Percentiles rank a stretch among this genome's conserved stretches.
These are phyloP conservation scores for Salmacisia buchloeana DNA, from an alignment of 1,284 basidiomycete species.

Conservation along the genomic window DNA sequence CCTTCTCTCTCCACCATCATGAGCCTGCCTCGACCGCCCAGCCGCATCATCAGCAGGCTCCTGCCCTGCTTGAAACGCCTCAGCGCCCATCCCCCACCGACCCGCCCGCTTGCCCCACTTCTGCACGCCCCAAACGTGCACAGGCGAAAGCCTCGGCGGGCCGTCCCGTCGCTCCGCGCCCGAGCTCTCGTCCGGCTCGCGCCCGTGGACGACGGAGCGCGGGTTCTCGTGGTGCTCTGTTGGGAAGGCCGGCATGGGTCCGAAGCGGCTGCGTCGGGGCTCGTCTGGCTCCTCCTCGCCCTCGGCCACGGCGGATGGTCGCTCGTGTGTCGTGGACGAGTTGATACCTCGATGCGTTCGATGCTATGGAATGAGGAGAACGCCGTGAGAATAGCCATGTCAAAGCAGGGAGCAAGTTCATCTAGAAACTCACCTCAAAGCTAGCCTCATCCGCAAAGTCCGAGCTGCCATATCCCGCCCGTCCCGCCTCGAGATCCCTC, in stretches of 20 bases:
- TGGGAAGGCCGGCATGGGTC: neutral
- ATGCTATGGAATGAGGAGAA: neutral
- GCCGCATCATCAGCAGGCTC: neutral
- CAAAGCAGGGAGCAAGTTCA: neutral
- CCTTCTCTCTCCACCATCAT: neutral
- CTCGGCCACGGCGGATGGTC: neutral
- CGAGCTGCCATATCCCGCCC: neutral
- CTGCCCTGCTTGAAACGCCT: slow-evolving; percentile 52
- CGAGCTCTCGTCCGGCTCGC: neutral
- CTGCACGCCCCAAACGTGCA: slow-evolving; percentile 49
- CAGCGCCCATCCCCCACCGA: slow-evolving; percentile 54
- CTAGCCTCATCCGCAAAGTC: slow-evolving; percentile 12
- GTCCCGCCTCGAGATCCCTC: neutral
- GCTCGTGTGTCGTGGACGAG: neutral
- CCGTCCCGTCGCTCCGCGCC: slow-evolving; percentile 17
- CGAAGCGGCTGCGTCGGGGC: neutral
- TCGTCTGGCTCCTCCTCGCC: slow-evolving; percentile 11
- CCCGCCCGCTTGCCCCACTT: slow-evolving; percentile 57
- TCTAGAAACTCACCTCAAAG: slow-evolving; percentile 5
- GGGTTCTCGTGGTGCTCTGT: neutral
- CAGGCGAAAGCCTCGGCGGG: slow-evolving; percentile 27
- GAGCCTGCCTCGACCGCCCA: neutral
- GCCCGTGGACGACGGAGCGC: neutral
- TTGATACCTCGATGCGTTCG: neutral
- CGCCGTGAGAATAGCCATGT: neutral